Evolutionary conservation across 192 early-diverging fungal species (phyloP).

Genomic region (Podila epigama): DNA sequence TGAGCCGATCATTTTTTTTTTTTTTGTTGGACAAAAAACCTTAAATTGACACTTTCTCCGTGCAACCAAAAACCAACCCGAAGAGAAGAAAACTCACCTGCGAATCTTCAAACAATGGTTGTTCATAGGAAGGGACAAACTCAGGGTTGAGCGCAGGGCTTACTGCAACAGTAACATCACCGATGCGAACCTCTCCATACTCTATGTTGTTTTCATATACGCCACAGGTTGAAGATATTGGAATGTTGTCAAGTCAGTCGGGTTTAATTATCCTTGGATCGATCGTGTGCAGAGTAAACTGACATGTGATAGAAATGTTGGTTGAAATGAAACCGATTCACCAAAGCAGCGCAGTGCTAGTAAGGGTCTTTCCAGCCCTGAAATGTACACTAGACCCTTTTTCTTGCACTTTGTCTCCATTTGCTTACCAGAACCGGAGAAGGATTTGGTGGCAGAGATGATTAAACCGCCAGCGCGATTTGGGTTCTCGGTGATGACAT

Average conservation of each 20-base stretch:
- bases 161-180: conserved; percentile 63
- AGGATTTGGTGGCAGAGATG: conserved; percentile 38
- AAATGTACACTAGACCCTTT: too few relatives aligned
- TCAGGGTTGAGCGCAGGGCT: conserved; percentile 54
- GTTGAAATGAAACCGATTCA: conserved; percentile 7
- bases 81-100: conserved; percentile 46
- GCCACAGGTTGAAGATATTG: neutral
- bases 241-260: neutral
- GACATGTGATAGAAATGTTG: too few relatives aligned
- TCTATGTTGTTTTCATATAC: conserved; percentile 38
- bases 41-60: neutral
- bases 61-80: neutral
- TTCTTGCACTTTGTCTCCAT: too few relatives aligned
- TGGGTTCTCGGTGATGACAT: conserved; percentile 44
- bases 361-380: neutral
- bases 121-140: conserved; percentile 57
- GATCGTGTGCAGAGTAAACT: too few relatives aligned
- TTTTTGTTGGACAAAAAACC: neutral
- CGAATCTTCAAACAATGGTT: conserved; percentile 62
- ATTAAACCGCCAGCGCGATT: conserved; percentile 34
- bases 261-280: neutral
- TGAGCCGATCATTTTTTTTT: neutral
- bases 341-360: neutral
- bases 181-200: conserved; percentile 58
- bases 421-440: conserved; percentile 15